These are phyloP conservation scores for Ilyonectria sp. DNA, from an alignment of 2,329 filamentous ascomycete species.

Conservation along the genomic window DNA sequence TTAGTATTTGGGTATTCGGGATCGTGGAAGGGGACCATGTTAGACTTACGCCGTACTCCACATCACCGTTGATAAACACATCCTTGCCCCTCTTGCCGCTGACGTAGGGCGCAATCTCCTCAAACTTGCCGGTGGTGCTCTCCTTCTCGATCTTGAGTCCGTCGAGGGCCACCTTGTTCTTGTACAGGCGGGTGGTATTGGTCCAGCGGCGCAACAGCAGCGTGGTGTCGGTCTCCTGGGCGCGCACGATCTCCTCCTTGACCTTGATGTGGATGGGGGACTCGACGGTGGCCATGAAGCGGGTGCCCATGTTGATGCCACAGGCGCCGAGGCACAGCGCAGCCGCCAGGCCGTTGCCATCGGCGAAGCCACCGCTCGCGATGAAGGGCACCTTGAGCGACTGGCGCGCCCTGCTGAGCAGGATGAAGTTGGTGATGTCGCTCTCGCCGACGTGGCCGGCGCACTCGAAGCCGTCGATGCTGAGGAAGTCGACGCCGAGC, in stretches of 20 bases:
- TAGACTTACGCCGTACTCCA: slow-evolving; percentile 85
- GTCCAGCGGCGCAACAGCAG: slow-evolving; percentile 91
- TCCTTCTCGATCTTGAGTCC: slow-evolving; percentile 88
- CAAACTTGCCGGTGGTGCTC: slow-evolving; percentile 88
- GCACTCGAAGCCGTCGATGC: slow-evolving; percentile 98
- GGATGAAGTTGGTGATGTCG: slow-evolving; percentile 91
- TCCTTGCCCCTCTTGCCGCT: slow-evolving; percentile 92
- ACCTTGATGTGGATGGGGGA: slow-evolving; percentile 93
- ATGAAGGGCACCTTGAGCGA: slow-evolving; percentile 91
- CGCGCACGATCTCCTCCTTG: slow-evolving; percentile 91
- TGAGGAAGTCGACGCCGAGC: slow-evolving; percentile 95
- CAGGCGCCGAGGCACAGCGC: slow-evolving; percentile 91
- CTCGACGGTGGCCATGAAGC: slow-evolving; percentile 97
- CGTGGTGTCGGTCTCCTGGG: slow-evolving; percentile 91
- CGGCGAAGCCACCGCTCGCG: slow-evolving; percentile 94
- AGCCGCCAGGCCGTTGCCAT: slow-evolving; percentile 92
- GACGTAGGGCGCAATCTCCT: slow-evolving; percentile 88
- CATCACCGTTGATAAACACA: slow-evolving; percentile 93
- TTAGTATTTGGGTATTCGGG: slow-evolving; percentile 30
- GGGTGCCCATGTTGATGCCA: slow-evolving; percentile 98
- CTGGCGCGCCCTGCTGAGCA: slow-evolving; percentile 89
- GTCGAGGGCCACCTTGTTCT: slow-evolving; percentile 88
- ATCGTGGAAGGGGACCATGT: neutral
- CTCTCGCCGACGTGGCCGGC: slow-evolving; percentile 90
- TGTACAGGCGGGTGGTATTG: slow-evolving; percentile 91